A percentile compares a stretch with the other conserved stretches of the same genome.
phyloP scores from a whole-genome alignment of 2,329 filamentous ascomycete genomes.

The Lachnellula occidentalis region DNA sequence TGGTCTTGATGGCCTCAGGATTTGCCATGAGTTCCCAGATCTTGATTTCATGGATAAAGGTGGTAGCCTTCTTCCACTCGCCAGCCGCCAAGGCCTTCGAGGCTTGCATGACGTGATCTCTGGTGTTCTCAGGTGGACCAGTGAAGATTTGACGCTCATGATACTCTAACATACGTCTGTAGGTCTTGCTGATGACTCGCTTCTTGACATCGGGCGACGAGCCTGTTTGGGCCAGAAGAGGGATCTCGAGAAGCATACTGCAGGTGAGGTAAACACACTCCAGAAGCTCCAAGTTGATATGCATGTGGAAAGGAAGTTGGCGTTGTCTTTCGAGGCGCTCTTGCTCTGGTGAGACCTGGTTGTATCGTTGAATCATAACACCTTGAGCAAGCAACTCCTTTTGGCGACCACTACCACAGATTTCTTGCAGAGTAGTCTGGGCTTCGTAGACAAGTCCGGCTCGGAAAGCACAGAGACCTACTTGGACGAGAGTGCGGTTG shows the following conservation, averaged over 20 bases:
- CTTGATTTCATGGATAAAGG: slow-evolving; percentile 96
- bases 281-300: slow-evolving; percentile 97
- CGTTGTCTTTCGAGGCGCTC: slow-evolving; percentile 95
- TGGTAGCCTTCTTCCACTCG: slow-evolving; percentile 95
- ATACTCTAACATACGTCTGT: slow-evolving; percentile 98
- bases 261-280: slow-evolving; percentile 98
- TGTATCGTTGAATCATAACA: slow-evolving; percentile 96
- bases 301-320: slow-evolving; percentile 99
- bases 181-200: slow-evolving; percentile 98
- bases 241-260: slow-evolving; percentile 98
- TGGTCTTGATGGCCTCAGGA: slow-evolving; percentile 86
- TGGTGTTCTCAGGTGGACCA: slow-evolving; percentile 95
- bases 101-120: slow-evolving; percentile 98
- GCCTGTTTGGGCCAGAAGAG: slow-evolving; percentile 90
- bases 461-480: slow-evolving; percentile 96
- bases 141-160: slow-evolving; percentile 99
- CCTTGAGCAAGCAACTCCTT: slow-evolving; percentile 98
- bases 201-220: slow-evolving; percentile 97
- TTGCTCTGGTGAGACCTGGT: slow-evolving; percentile 93
- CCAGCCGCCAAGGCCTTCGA: slow-evolving; percentile 94
- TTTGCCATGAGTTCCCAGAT: slow-evolving; percentile 98
- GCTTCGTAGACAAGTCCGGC: slow-evolving; percentile 95
- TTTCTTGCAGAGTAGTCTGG: slow-evolving; percentile 95
- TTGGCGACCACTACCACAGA: slow-evolving; percentile 93
- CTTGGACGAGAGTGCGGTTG: slow-evolving; percentile 96